phyloP scores from a whole-genome alignment of 2,329 filamentous ascomycete genomes.

The Exutisphaerella laricina region DNA sequence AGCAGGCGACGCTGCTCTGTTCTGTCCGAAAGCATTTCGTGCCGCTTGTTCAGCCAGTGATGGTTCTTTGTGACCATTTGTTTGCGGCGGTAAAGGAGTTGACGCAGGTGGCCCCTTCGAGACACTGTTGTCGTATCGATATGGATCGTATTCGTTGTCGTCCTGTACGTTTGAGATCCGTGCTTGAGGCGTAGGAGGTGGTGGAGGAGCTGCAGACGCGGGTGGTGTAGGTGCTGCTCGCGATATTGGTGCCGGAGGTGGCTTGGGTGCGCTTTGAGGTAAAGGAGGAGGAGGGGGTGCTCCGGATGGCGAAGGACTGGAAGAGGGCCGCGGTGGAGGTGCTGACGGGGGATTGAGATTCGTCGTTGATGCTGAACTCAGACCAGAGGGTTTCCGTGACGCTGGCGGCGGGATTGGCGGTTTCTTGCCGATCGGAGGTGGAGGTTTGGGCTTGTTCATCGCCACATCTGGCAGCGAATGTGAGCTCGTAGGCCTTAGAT shows the following conservation, averaged over 20 bases:
- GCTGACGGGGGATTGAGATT: slow-evolving; percentile 31
- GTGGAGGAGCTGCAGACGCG: slow-evolving; percentile 43
- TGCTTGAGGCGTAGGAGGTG: slow-evolving; percentile 42
- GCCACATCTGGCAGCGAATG: slow-evolving; percentile 50
- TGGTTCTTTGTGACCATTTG: slow-evolving; percentile 36
- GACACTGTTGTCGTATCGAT: slow-evolving; percentile 12
- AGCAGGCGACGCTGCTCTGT: slow-evolving; percentile 35
- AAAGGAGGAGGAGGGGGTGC: slow-evolving; percentile 39
- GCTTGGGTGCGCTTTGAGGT: slow-evolving; percentile 37
- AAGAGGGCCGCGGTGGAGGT: slow-evolving; percentile 40
- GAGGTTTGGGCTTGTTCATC: slow-evolving; percentile 57
- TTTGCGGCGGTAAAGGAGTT: slow-evolving; percentile 45
- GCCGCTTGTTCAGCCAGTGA: slow-evolving; percentile 57
- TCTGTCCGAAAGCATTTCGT: slow-evolving; percentile 47
- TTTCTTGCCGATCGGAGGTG: slow-evolving; percentile 74
- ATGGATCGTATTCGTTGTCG: slow-evolving; percentile 22
- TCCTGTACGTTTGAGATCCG: slow-evolving; percentile 15
- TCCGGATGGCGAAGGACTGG: slow-evolving; percentile 59
- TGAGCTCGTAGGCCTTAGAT: slow-evolving; percentile 54
- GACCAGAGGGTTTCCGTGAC: slow-evolving; percentile 52
- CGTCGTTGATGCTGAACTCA: slow-evolving; percentile 35
- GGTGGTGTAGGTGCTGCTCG: slow-evolving; percentile 14
- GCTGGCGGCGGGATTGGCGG: slow-evolving; percentile 54
- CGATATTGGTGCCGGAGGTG: slow-evolving; percentile 22
- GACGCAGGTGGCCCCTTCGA: slow-evolving; percentile 48